Evolutionary conservation across 768 basidiomycete species (phyloP).

Genomic region (Lactarius akahatsu): DNA sequence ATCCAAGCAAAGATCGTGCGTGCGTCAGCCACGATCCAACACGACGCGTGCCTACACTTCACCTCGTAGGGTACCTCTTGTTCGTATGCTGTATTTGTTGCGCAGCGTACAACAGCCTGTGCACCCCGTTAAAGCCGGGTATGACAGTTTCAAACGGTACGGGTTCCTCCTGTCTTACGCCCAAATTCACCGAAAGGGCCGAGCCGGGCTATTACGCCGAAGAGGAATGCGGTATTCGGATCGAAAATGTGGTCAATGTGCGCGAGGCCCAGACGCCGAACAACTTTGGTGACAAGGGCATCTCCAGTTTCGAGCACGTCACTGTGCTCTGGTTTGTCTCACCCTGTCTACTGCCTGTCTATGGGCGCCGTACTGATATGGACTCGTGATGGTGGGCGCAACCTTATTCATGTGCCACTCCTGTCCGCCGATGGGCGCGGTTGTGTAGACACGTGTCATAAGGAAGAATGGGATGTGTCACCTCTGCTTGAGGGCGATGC

Average conservation of each 20-base stretch:
- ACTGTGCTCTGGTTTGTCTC: slow-evolving; percentile 45
- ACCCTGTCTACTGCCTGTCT: not conserved
- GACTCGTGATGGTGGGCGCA: slow-evolving; percentile 60
- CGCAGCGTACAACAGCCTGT: slow-evolving; percentile 56
- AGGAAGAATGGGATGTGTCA: slow-evolving; percentile 69
- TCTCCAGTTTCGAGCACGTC: slow-evolving; percentile 71
- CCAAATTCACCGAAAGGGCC: slow-evolving; percentile 28
- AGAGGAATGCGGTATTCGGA: slow-evolving; percentile 87
- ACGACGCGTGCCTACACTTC: too few species aligned
- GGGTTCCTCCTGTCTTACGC: slow-evolving; percentile 9
- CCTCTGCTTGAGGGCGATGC: slow-evolving; percentile 66
- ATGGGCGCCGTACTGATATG: slow-evolving; percentile 6
- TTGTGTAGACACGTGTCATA: slow-evolving; percentile 88
- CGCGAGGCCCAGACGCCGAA: slow-evolving; percentile 64
- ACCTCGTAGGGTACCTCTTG: not conserved
- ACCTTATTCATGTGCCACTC: slow-evolving; percentile 64
- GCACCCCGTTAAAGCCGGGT: slow-evolving; percentile 67
- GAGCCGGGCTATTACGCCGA: slow-evolving; percentile 94
- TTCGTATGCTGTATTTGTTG: not conserved
- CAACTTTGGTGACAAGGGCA: slow-evolving; percentile 76
- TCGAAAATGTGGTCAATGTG: slow-evolving; percentile 87
- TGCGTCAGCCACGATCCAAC: too few species aligned
- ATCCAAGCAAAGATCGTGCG: too few species aligned
- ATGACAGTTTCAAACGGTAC: slow-evolving; percentile 87
- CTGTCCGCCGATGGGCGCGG: slow-evolving; percentile 61